phyloP scores from a whole-genome alignment of 2,329 filamentous ascomycete genomes.

The Tricladium varicosporioides region DNA sequence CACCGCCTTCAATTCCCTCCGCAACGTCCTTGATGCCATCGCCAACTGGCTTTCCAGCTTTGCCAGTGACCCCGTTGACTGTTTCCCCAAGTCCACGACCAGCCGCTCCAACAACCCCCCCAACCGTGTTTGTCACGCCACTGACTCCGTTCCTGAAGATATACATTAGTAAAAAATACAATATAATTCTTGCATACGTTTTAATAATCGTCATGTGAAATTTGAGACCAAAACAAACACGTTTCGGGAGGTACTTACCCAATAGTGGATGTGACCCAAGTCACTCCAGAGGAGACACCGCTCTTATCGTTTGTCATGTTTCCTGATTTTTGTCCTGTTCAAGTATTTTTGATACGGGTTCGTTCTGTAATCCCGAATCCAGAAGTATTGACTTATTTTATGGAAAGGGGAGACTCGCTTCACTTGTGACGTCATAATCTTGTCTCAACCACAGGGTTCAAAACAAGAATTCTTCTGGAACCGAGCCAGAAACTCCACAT shows the following conservation, averaged over 20 bases:
- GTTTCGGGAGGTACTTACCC: conserved; percentile 1
- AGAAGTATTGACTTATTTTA: background rate
- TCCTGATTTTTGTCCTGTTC: background rate
- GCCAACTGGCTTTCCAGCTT: conserved; percentile 24
- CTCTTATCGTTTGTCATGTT: conserved; percentile 4
- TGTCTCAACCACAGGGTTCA: background rate
- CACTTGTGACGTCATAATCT: background rate
- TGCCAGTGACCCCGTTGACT: conserved; percentile 24
- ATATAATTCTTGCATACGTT: no score
- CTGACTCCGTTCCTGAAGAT: conserved; percentile 17
- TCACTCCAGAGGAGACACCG: conserved; percentile 9
- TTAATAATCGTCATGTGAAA: background rate
- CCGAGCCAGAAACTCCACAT: no score
- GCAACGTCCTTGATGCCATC: conserved; percentile 27
- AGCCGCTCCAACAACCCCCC: conserved; percentile 24
- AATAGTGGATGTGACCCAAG: conserved; percentile 14
- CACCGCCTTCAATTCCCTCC: conserved; percentile 25
- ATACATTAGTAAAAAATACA: no score
- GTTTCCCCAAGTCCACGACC: conserved; percentile 27
- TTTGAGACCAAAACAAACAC: background rate
- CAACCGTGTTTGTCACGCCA: conserved; percentile 25
- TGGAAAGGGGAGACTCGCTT: background rate
- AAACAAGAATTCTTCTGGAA: background rate
- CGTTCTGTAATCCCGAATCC: background rate
- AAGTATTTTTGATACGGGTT: background rate